Base-by-base conservation (phyloP, 192 early-diverging fungal genomes). In the Linnemannia schmuckeri region DNA sequence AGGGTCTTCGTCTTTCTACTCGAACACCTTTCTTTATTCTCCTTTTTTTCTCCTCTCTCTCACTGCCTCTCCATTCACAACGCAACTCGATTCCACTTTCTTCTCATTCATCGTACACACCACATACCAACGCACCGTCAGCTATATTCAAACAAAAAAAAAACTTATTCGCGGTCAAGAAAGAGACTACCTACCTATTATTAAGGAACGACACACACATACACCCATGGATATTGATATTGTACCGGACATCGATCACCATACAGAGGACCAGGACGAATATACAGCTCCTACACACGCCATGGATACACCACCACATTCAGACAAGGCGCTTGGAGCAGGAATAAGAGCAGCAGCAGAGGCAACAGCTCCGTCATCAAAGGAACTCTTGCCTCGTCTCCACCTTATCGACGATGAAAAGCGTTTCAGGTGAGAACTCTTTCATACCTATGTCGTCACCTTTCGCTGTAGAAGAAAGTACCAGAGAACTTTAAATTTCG, bases 381-480 rank as follows among this genome's bases (percentile, higher is more conserved):
- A 35, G 10, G 46, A 54, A 37, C 41, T 35, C 41, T 33, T 76
- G n/a, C 78, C 84, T 20, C 74, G 75, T 41, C 71, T 86, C 37
- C 84, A 86, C 52, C 75, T 86, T 33, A 81, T 86, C 70, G 79
- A 86, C 40, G 84, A 86, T 17, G 52, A 86, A 24, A 86, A 86
- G 41, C 57, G 80, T 46, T 77, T 86, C 27, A 86, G 84, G 84
- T 80, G 52, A 40, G 77, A 7, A 24, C 1, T 7, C 24, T 22
- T 15, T 75, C 30, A 12, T 22, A 52, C 46, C 42, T n/a, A 70
- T 76, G 41, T 40, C 38, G 52, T 63, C 72, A 41, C 52, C 57
- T 33, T 37, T 42, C 24, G 37, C 40, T 63, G 27, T 27, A 42
- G 61, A 12, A 27, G 15, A 17, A 20, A 47, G 20, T 20, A 20